These are phyloP conservation scores for Waitea zeae DNA, from an alignment of 1,284 basidiomycete genomes.

Conservation along the genomic window DNA sequence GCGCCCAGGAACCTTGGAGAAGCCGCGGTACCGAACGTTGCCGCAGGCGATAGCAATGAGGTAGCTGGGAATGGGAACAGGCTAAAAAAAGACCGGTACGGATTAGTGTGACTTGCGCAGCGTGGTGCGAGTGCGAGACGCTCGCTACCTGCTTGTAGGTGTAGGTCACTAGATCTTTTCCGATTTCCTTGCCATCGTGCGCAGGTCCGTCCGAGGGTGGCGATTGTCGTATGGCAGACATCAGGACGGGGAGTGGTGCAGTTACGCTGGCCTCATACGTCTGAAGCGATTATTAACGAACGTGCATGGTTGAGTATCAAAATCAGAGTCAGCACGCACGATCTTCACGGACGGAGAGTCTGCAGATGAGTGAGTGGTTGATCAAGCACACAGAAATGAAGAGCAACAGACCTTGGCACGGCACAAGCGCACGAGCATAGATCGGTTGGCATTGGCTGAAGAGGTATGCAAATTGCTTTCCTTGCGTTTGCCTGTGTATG, in stretches of 20 bases:
- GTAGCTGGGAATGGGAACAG: conserved; percentile 74
- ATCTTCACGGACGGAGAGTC: conserved; percentile 63
- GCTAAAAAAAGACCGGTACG: conserved; percentile 33
- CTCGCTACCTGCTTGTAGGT: conserved; percentile 54
- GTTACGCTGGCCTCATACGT: conserved; percentile 65
- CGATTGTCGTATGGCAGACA: conserved; percentile 69
- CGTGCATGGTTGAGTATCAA: too few relatives aligned
- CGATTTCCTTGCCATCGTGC: conserved; percentile 52
- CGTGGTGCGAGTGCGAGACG: conserved; percentile 10
- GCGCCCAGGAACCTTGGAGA: conserved; percentile 41
- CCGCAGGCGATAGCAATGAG: conserved; percentile 79
- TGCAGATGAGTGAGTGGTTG: conserved; percentile 11
- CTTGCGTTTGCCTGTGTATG: conserved; percentile 67
- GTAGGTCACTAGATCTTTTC: conserved; percentile 51
- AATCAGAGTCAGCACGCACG: too few relatives aligned
- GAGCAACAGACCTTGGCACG: conserved; percentile 51
- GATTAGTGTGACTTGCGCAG: background rate
- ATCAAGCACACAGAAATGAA: background rate
- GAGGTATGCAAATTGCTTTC: conserved; percentile 73
- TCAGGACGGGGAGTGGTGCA: conserved; percentile 66
- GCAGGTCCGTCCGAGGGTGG: conserved; percentile 50
- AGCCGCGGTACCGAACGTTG: conserved; percentile 61
- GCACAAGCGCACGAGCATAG: conserved; percentile 67
- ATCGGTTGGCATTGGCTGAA: conserved; percentile 95
- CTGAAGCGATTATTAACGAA: conserved; percentile 17